Evolutionary conservation across 2,329 filamentous ascomycete species (phyloP), one percentile per base, ranked within the genome.

Genomic region (Monilinia fructigena): DNA sequence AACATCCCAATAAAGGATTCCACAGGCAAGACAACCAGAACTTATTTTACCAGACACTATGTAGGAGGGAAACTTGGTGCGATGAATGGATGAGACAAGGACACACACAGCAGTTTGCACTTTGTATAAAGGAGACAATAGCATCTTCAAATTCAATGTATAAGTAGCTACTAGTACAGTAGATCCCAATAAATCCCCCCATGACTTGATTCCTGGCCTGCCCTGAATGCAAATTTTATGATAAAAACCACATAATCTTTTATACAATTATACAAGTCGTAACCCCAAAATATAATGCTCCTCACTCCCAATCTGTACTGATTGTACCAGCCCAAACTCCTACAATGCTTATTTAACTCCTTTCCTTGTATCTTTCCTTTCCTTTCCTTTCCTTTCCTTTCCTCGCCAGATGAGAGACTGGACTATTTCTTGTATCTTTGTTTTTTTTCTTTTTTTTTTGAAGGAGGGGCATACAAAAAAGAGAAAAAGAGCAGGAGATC

Each of bases 381-480:
- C 35, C 28, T 48, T 26, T 26, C 12, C 14, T 18, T 60, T 50
- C 35, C 28, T 48, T 65, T 28, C n/a, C 28, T 64, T 48, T 12
- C 26, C 35, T 38, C 45, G 45, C 4, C 11, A 10, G 7, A 48
- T 48, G n/a, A 20, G 3, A 20, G n/a, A n/a, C 18, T 52, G 35
- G 40, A 54, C 23, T 52, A 60, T 65, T 23, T 59, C 53, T 65
- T 23, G 40, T 42, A 42, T 42, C 31, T 35, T 35, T 35, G 5
- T 5, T 35, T 35, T 35, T 35, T 35, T 35, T 35, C 1, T 48
- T 42, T 52, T n/a, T 31, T 28, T 40, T 62, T 16, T 35, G 23
- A 4, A 28, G 2, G 28, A 4, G 28, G 28, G 28, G 45, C 11
- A 52, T 8, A 65, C 54, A 65, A 59, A 65, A 42, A 54, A 58